phyloP scores from a whole-genome alignment of 75 land plant genomes.

The Sequoiadendron giganteum region DNA sequence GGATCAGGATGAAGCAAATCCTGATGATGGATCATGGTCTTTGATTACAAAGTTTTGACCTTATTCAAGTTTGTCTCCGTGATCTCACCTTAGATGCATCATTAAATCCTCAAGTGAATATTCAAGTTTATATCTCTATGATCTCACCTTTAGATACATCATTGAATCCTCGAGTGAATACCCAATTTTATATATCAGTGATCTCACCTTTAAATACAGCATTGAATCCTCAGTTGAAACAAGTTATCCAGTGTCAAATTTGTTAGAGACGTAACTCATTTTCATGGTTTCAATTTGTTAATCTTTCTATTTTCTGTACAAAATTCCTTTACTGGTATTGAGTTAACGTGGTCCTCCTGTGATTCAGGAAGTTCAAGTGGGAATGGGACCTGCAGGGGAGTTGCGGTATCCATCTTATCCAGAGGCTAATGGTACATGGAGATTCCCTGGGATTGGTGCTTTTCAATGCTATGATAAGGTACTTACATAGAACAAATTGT shows the following conservation, averaged over 20 bases:
- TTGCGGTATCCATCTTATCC: slow-evolving; percentile 88
- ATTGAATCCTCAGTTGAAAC: not conserved
- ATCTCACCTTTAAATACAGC: too few relatives aligned
- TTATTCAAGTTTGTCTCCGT: too few relatives aligned
- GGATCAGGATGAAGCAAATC: too few relatives aligned
- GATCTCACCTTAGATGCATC: too few relatives aligned
- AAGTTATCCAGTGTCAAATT: not conserved
- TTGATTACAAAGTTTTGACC: too few relatives aligned
- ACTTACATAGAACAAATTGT: not conserved
- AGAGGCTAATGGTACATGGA: slow-evolving; percentile 73
- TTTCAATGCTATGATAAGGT: slow-evolving; percentile 26
- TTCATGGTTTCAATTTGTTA: not conserved
- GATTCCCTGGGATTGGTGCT: slow-evolving; percentile 88
- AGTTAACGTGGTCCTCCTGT: not conserved
- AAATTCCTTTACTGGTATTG: not conserved
- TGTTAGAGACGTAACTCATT: not conserved
- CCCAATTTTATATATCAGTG: too few relatives aligned
- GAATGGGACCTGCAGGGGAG: slow-evolving; percentile 98
- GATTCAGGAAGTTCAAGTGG: slow-evolving; percentile 88
- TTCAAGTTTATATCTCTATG: too few relatives aligned
- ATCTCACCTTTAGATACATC: too few relatives aligned
- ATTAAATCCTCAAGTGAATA: too few relatives aligned
- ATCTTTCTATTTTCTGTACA: not conserved
- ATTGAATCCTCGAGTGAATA: too few relatives aligned
- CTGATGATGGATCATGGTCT: too few relatives aligned